Evolutionary conservation across 306 rosid genomes (phyloP), one percentile per base, ranked within the genome.

Genomic region (Corylus avellana): DNA sequence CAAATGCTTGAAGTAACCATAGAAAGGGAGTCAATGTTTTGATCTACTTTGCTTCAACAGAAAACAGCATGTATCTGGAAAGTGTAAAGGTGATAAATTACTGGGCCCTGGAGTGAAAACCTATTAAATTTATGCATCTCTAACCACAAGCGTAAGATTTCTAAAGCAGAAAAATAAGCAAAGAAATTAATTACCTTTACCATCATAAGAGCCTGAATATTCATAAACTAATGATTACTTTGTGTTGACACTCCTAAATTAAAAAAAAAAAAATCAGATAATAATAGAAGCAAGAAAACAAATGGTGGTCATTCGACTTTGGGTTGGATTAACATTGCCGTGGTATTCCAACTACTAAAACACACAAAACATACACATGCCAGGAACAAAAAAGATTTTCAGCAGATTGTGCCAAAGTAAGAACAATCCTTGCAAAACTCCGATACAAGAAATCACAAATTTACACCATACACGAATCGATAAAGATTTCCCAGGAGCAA

Each of bases 1-100:
- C 58, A 78, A 74, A 79, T n/a, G 47, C 59, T 77, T 20, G 72
- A 83, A 35, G 69, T 55, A 61, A 63, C 61, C 68, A 56, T 53
- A 48, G 47, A 75, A 73, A 72, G 59, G n/a, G 50, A 84, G 77
- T 42, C 73, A 46, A 37, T 49, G 18, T 55, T 37, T 63, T 42
- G 62, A 71, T 79, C 35, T 46, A 20, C 75, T 32, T 68, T 61
- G 75, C 62, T 70, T 75, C 75, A 63, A 66, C 16, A 57, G 64
- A 80, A 47, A 73, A 82, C 44, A 29, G 56, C 32, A 49, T 49
- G 25, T 42, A 39, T n/a, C 50, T 18, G 4, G 50, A 6, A 68
- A 42, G 42, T 8, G 29, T 11, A 27, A 59, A 22, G 66, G 12
- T 59, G 13, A 25, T 22, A 25, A 12, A 59, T 17, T 51, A 18